Evolutionary conservation across 1,284 basidiomycete species (phyloP).

Genomic region (Cystobasidium pallidum): DNA sequence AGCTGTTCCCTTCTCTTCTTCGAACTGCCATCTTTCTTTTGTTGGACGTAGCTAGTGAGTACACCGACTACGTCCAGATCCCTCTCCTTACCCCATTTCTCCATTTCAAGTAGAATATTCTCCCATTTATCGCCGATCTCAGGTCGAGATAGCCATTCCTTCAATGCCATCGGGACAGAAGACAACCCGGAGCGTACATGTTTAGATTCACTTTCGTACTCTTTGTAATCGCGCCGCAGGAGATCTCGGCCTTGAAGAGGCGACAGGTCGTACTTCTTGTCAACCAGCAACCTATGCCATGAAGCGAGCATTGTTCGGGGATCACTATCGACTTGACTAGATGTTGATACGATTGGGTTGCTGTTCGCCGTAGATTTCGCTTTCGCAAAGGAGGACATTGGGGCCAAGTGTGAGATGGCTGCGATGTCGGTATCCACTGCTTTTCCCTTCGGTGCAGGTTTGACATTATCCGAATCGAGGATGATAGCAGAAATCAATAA

Average conservation of each 20-base stretch:
- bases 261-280: slow-evolving; percentile 71
- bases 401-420: slow-evolving; percentile 66
- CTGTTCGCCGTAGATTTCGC: not conserved
- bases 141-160: slow-evolving; percentile 60
- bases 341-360: not conserved
- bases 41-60: slow-evolving; percentile 65
- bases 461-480: slow-evolving; percentile 80
- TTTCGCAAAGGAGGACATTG: slow-evolving; percentile 46
- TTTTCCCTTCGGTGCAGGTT: slow-evolving; percentile 64
- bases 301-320: slow-evolving; percentile 15
- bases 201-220: slow-evolving; percentile 66
- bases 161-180: slow-evolving; percentile 73
- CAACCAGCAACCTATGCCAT: slow-evolving; percentile 59
- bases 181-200: slow-evolving; percentile 65
- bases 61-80: slow-evolving; percentile 71
- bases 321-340: not conserved
- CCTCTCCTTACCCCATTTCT: slow-evolving; percentile 69
- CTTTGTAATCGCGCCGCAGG: slow-evolving; percentile 88
- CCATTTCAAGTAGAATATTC: slow-evolving; percentile 61
- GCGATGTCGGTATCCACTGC: slow-evolving; percentile 67
- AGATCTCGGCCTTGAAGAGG: slow-evolving; percentile 74
- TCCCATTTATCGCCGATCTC: slow-evolving; percentile 54
- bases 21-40: slow-evolving; percentile 56
- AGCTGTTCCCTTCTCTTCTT: slow-evolving; percentile 58
- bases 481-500: slow-evolving; percentile 78